These are phyloP conservation scores for Peltaster fructicola DNA, from an alignment of 2,329 filamentous ascomycete species.

Conservation along the genomic window DNA sequence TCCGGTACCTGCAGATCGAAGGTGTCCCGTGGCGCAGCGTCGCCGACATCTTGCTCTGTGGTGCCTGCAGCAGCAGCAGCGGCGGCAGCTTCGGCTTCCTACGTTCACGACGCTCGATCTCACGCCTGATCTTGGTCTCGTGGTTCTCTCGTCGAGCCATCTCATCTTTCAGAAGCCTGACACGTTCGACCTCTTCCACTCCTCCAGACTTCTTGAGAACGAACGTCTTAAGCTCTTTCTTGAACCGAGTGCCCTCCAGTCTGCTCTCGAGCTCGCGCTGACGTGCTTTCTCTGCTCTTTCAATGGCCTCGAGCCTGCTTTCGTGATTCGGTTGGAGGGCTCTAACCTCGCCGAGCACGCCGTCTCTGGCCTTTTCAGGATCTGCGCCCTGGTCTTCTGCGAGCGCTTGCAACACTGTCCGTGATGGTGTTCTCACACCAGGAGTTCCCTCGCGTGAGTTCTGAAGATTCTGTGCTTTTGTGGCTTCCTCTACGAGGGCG, in stretches of 20 bases:
- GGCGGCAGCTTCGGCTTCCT: too few relatives aligned
- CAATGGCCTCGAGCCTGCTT: conserved; percentile 80
- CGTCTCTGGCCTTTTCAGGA: conserved; percentile 71
- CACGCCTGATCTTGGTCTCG: too few relatives aligned
- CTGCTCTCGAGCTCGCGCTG: conserved; percentile 70
- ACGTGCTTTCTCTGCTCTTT: conserved; percentile 82
- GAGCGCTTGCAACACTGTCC: conserved; percentile 15
- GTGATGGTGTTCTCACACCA: conserved; percentile 17
- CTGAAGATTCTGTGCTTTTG: conserved; percentile 84
- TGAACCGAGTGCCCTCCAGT: conserved; percentile 56
- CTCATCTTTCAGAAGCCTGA: conserved; percentile 73
- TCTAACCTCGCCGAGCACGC: conserved; percentile 78
- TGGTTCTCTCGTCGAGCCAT: conserved; percentile 59
- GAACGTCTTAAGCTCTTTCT: conserved; percentile 68
- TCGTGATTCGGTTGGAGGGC: conserved; percentile 91
- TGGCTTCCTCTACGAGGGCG: conserved; percentile 86
- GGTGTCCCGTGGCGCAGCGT: too few relatives aligned
- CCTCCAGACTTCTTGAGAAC: conserved; percentile 94
- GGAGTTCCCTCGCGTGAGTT: conserved; percentile 23
- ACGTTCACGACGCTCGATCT: too few relatives aligned
- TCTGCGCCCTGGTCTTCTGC: conserved; percentile 38
- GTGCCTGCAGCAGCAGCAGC: too few relatives aligned
- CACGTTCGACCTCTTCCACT: conserved; percentile 79
- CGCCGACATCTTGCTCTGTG: too few relatives aligned
- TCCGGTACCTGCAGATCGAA: too few relatives aligned